Conservation (phyloP, 2,329 filamentous ascomycete genomes). For the Microthyrium microscopicum region DNA sequence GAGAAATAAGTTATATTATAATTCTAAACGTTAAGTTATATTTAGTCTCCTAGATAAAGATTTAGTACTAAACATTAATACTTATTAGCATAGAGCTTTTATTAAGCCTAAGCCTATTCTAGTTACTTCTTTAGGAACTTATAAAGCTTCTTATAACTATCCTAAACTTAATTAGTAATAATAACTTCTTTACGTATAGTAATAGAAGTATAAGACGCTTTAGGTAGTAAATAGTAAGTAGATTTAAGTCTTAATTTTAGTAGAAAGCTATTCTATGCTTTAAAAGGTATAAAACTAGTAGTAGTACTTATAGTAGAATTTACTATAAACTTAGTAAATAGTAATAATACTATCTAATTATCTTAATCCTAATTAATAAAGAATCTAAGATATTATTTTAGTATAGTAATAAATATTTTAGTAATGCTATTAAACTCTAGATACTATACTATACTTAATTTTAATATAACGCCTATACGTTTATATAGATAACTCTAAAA, state of each 20-base stretch:
- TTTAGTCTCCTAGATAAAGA: background rate
- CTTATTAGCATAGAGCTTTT: too few relatives aligned
- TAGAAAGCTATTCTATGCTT: background rate
- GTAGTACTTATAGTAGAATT: background rate
- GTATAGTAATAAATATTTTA: constrained; percentile 6
- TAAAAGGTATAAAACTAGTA: background rate
- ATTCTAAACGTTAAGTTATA: background rate
- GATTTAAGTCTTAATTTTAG: too few relatives aligned
- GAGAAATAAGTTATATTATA: background rate
- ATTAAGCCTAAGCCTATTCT: too few relatives aligned
- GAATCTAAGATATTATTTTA: constrained; percentile 6
- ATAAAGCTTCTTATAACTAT: too few relatives aligned
- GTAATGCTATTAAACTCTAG: constrained; percentile 9
- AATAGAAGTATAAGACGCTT: background rate
- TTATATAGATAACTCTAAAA: constrained; percentile 6
- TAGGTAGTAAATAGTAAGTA: background rate
- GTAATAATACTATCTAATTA: background rate
- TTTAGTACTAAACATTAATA: too few relatives aligned
- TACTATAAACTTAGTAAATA: background rate
- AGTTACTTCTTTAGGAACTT: too few relatives aligned
- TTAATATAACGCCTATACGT: background rate
- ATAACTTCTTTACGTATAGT: background rate
- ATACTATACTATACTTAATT: constrained; percentile 6
- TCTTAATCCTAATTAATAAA: constrained; percentile 3
- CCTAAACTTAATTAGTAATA: background rate